Evolutionary conservation across 345 rosid genomes (phyloP).

Genomic region (Murraya paniculata): DNA sequence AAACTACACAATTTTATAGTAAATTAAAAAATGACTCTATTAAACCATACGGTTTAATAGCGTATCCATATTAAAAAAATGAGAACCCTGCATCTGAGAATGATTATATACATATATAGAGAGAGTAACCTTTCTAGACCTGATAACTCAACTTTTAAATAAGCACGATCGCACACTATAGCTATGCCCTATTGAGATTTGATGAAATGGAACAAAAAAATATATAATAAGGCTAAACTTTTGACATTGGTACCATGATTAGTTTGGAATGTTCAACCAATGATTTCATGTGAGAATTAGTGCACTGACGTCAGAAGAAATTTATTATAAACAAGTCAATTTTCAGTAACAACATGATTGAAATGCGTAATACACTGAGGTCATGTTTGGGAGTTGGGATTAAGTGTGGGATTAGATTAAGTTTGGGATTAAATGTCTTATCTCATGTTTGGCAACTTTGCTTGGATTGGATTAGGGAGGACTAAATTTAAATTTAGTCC

Average conservation of each 20-base stretch:
- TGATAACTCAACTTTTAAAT: slow-evolving; percentile 1
- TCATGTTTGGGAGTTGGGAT: too few relatives aligned
- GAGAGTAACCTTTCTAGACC: slow-evolving; percentile 4
- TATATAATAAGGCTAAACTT: neutral
- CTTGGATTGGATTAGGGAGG: too few relatives aligned
- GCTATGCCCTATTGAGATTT: neutral
- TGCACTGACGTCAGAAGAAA: slow-evolving; percentile 6
- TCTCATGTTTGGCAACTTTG: too few relatives aligned
- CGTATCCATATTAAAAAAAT: too few relatives aligned
- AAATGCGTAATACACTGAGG: slow-evolving; percentile 14
- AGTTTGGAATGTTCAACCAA: slow-evolving; percentile 13
- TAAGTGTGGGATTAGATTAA: too few relatives aligned
- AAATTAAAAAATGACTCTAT: too few relatives aligned
- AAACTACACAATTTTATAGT: too few relatives aligned
- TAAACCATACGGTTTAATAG: too few relatives aligned
- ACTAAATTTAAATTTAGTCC: too few relatives aligned
- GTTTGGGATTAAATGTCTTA: too few relatives aligned
- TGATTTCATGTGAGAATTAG: slow-evolving; percentile 15
- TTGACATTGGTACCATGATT: neutral
- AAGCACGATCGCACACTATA: neutral
- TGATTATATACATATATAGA: too few relatives aligned
- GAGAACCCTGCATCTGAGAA: too few relatives aligned
- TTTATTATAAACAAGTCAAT: neutral
- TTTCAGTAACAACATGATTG: slow-evolving; percentile 14
- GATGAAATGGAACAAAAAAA: neutral